Evolutionary conservation across 768 basidiomycete species (phyloP).

Genomic region (Hygrocybe punicea): DNA sequence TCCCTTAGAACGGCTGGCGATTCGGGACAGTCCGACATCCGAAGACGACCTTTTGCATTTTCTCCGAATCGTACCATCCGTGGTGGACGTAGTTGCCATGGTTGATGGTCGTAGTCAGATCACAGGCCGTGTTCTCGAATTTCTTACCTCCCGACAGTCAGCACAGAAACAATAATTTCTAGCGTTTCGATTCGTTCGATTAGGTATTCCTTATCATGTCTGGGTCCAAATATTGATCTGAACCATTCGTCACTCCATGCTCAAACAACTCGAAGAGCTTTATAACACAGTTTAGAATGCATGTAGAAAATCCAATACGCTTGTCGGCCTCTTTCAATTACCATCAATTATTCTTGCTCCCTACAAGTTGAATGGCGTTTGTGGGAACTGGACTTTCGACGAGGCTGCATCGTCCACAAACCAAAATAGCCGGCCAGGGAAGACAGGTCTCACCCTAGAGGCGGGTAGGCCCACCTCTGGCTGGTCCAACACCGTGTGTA

Average conservation of each 20-base stretch:
- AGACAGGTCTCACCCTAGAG: constrained; percentile 71
- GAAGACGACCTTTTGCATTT: not conserved
- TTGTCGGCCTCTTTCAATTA: not conserved
- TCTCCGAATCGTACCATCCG: not conserved
- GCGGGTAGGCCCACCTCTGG: constrained; percentile 81
- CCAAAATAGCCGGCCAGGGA: constrained; percentile 89
- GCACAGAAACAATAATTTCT: not conserved
- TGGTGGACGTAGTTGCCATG: not conserved
- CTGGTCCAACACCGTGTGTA: constrained; percentile 70
- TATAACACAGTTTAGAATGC: no score
- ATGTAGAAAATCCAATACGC: no score
- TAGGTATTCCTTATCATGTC: no score
- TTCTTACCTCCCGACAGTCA: not conserved
- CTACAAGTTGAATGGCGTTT: constrained; percentile 57
- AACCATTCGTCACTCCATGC: no score
- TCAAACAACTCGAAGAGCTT: no score
- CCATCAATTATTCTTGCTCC: not conserved
- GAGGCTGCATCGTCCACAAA: constrained; percentile 89
- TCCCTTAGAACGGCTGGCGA: not conserved
- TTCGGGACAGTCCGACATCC: not conserved
- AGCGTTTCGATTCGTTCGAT: no score
- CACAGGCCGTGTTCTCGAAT: not conserved
- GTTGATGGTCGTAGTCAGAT: not conserved
- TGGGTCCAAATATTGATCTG: no score
- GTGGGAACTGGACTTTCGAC: constrained; percentile 54